Base-by-base conservation (phyloP, 495 filamentous ascomycete species). In the Hypomontagnella submonticulosa region DNA sequence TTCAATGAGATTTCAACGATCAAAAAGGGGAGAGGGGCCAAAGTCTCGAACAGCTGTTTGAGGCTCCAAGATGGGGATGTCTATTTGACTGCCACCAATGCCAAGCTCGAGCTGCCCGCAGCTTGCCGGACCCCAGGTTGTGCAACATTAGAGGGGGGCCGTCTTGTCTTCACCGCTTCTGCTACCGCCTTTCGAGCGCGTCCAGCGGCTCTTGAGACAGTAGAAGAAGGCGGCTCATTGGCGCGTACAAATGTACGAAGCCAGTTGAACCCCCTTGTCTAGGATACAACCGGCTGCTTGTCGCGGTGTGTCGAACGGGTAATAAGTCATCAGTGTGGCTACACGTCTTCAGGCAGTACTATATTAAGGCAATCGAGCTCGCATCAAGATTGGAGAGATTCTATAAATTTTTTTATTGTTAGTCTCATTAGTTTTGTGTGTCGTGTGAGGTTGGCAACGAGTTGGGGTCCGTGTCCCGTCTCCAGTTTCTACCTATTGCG, bases 131-230 rank as follows among this genome's bases (percentile, higher is more conserved):
- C 38, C 40, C 27, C 27, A 47, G 27, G 34, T 62, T 48, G 65
- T 63, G 49, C 64, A 41, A 63, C 40, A 34, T 12, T 41, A 67
- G 38, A 34, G 40, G n/a, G n/a, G n/a, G n/a, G n/a, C n/a, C 41
- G 63, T 66, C 33, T 37, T 52, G 23, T 19, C 57, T 34, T n/a
- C 38, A 27, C 48, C 51, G 54, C 48, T 48, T 50, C 54, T 47
- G 32, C 38, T 68, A 68, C 65, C 65, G 65, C 65, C 65, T 63
- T 68, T 59, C 61, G 48, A 44, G 52, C 65, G 65, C 53, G 16
- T 68, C 59, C 34, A 59, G 65, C 65, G 65, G 65, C 59, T 68
- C 48, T 48, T 54, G 51, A 62, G 51, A 58, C 57, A 11, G 18
- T 47, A 20, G 32, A 4, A 36, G 13, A 27, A 52, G 33, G 47